Evolutionary conservation across 345 rosid genomes (phyloP).

Genomic region (Citrus inodora): DNA sequence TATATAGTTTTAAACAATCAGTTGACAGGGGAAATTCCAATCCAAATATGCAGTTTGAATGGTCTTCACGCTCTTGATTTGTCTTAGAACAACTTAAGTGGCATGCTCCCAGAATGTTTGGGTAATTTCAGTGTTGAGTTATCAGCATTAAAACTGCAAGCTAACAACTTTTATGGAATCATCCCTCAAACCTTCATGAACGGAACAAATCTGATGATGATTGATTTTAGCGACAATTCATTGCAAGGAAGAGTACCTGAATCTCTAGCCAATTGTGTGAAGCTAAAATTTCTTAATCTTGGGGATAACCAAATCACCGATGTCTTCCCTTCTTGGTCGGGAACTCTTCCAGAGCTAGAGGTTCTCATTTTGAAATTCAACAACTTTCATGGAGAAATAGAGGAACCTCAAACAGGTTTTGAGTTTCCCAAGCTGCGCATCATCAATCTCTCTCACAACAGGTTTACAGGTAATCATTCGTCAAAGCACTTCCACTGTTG

Average conservation of each 20-base stretch:
- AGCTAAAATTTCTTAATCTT: constrained; percentile 5
- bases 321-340: constrained; percentile 24
- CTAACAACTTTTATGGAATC: too few relatives aligned
- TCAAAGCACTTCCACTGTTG: constrained; percentile 7
- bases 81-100: neutral
- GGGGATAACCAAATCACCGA: constrained; percentile 12
- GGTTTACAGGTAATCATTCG: constrained; percentile 6
- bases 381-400: neutral
- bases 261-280: neutral
- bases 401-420: neutral
- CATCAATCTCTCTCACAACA: constrained; percentile 15
- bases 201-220: constrained; percentile 2
- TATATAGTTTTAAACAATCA: constrained; percentile 4
- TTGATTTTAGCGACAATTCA: constrained; percentile 13
- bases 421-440: neutral
- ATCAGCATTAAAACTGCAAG: too few relatives aligned
- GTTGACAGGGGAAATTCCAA: constrained; percentile 7
- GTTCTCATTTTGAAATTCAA: constrained; percentile 6
- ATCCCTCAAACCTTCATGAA: neutral
- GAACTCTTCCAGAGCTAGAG: neutral
- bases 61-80: neutral
- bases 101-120: too few relatives aligned
- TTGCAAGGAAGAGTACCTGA: constrained; percentile 10
- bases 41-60: constrained; percentile 2
- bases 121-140: too few relatives aligned